Evolutionary conservation across 2,329 filamentous ascomycete genomes (phyloP).

Genomic region (Exophiala xenobiotica): DNA sequence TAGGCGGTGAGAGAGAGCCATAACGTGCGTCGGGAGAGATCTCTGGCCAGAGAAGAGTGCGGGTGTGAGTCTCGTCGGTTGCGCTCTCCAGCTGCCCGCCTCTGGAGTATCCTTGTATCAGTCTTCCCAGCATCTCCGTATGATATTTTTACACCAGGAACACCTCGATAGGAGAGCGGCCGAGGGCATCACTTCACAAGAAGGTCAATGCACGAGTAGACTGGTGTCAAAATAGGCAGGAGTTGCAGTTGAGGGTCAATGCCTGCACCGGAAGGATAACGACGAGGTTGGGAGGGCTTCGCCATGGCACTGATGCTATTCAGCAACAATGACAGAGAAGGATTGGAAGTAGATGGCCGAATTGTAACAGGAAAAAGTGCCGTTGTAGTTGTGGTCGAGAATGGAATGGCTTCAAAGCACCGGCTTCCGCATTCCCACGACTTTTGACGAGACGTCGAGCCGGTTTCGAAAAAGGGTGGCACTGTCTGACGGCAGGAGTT

Average conservation of each 20-base stretch:
- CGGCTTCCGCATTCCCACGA: too few relatives aligned
- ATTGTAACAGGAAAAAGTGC: too few relatives aligned
- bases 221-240: background rate
- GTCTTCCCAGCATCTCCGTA: constrained; percentile 24
- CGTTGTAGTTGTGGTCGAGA: too few relatives aligned
- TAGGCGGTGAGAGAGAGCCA: constrained; percentile 42
- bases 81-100: constrained; percentile 41
- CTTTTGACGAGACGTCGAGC: too few relatives aligned
- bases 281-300: too few relatives aligned
- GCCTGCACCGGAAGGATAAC: background rate
- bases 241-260: background rate
- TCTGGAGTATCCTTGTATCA: constrained; percentile 25
- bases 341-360: too few relatives aligned
- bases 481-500: too few relatives aligned
- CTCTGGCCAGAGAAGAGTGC: constrained; percentile 49
- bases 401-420: too few relatives aligned
- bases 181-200: background rate
- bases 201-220: too few relatives aligned
- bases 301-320: too few relatives aligned
- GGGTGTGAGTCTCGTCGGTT: constrained; percentile 51
- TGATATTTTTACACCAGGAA: background rate
- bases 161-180: background rate
- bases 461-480: too few relatives aligned
- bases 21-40: constrained; percentile 42
- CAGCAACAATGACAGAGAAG: too few relatives aligned